Conservation (phyloP, 306 rosid genomes). For the Rosa persica region DNA sequence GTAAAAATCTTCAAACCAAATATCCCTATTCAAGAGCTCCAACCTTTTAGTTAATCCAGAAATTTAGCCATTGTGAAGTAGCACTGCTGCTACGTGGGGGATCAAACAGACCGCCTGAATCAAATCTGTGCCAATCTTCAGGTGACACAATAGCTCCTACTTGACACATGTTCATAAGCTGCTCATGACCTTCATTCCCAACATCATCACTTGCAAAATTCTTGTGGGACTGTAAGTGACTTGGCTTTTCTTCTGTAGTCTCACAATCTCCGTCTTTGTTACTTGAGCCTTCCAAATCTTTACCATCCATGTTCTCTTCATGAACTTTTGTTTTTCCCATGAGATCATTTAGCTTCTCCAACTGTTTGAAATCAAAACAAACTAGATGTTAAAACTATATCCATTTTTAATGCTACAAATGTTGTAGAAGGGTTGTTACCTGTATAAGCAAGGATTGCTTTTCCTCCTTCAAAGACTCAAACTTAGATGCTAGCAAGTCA, state of each 20-base stretch:
- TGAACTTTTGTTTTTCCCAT: conserved; percentile 33
- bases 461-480: conserved; percentile 69
- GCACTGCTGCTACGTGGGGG: conserved; percentile 39
- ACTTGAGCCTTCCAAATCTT: conserved; percentile 37
- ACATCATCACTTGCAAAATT: conserved; percentile 22
- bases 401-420: neutral
- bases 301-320: conserved; percentile 26
- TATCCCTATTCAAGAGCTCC: neutral
- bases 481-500: conserved; percentile 52
- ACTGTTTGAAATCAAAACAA: conserved; percentile 41
- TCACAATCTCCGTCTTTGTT: conserved; percentile 30
- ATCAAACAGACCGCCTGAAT: conserved; percentile 46
- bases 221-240: conserved; percentile 26
- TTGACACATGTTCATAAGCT: conserved; percentile 37
- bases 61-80: conserved; percentile 57
- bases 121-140: conserved; percentile 60
- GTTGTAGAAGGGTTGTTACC: conserved; percentile 41
- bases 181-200: conserved; percentile 34
- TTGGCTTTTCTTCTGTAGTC: conserved; percentile 23
- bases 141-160: conserved; percentile 44
- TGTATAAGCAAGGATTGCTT: conserved; percentile 66
- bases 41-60: conserved; percentile 49
- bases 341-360: conserved; percentile 51
- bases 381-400: neutral
- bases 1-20: conserved; percentile 1